Conservation (phyloP, 2,329 filamentous ascomycete genomes). For the Colletotrichum salicis region DNA sequence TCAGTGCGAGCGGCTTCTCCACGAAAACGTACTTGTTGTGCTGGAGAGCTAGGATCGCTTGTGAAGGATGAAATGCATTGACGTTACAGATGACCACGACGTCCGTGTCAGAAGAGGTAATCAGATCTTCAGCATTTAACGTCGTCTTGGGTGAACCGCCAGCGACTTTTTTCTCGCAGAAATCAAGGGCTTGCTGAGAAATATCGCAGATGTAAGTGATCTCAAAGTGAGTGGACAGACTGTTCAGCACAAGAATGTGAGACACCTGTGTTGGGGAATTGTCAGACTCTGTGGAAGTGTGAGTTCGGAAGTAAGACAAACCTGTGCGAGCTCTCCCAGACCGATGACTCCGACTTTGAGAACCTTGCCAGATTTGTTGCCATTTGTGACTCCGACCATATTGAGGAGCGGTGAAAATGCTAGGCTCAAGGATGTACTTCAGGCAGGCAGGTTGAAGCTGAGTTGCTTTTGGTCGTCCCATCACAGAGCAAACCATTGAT, state of each 20-base stretch:
- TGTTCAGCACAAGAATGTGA: conserved; percentile 61
- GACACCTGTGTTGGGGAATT: conserved; percentile 53
- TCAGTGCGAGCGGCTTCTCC: conserved; percentile 67
- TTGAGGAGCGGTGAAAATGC: not conserved
- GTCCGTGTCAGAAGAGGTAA: conserved; percentile 55
- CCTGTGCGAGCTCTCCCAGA: not conserved
- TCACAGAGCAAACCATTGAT: not conserved
- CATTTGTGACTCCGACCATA: not conserved
- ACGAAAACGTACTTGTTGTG: conserved; percentile 67
- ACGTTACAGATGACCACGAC: conserved; percentile 63
- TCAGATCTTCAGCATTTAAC: conserved; percentile 51
- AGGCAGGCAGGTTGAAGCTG: not conserved
- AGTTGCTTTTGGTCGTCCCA: too few relatives aligned
- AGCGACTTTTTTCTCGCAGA: conserved; percentile 39
- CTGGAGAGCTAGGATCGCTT: conserved; percentile 61
- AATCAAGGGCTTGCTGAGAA: conserved; percentile 46
- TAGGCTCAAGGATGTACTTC: not conserved
- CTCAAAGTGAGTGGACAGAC: conserved; percentile 55
- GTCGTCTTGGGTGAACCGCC: conserved; percentile 42
- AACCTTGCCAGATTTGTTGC: not conserved
- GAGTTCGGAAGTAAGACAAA: not conserved
- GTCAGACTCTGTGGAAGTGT: not conserved
- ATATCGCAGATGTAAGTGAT: conserved; percentile 62
- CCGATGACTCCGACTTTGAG: not conserved
- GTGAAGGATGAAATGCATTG: conserved; percentile 63